Evolutionary conservation across 371 early-diverging fungal species (phyloP), one percentile per base, ranked within the genome.

Genomic region (Conidiobolus incongruus): DNA sequence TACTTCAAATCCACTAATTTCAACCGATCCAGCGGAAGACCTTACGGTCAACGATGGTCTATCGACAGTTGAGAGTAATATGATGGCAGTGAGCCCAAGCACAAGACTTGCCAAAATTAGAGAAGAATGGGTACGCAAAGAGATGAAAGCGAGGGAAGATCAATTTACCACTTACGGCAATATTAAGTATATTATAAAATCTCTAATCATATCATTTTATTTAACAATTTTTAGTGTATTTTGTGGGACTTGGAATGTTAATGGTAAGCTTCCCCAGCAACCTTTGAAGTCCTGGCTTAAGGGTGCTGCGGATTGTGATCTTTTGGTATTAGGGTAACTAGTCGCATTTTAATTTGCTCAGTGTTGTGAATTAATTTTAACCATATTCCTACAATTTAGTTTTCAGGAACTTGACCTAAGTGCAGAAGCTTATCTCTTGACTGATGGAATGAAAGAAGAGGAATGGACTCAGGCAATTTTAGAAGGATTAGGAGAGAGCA

Each of bases 211-310:
- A 15, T 44, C 15, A 40, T 16, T 24, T 26, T 46, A 32, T 21
- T 41, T 28, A 16, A 15, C 17, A 15, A 10, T 16, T 19, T 31
- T 0, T 47, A 73, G 77, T 33, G 57, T 78, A 1, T 82, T 87
- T 58, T 68, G 75, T 1, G 90, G 89, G 0, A 82, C 91, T 0
- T 92, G 87, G 82, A 92, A 92, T 48, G 87, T 90, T 13, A 85
- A 85, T 55, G 89, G 87, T 8, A 66, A 65, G 19, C 49, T 60
- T 10, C 70, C 81, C 0, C 58, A 68, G 2, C 60, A 70, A 28
- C 50, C 68, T 1, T 33, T 89, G 13, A 47, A 55, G 1, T 51
- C 64, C 6, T 93, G 90, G 90, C 52, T 87, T 23, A 54, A 61
- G 2, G 53, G 60, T 23, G 63, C 60, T 2, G 48, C 53, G 23